Evolutionary conservation across 148 eudicot genomes (phyloP), one percentile per base, ranked within the genome.

Genomic region (Heliosperma pusillum): DNA sequence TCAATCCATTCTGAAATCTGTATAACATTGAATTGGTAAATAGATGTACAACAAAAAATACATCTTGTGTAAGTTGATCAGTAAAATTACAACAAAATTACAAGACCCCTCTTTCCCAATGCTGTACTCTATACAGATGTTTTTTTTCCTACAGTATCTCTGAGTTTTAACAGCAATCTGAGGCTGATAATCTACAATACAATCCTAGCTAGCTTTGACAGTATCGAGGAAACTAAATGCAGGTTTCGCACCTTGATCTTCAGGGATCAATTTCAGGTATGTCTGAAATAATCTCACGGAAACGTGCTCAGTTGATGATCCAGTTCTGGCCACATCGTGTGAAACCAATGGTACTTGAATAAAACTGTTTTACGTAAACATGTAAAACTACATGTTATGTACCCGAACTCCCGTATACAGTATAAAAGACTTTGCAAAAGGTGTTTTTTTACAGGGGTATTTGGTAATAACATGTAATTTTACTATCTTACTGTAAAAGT

Each of bases 11-110:
- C 10, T 66, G 25, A 66, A 66, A 66, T 45, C 26, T 74, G 58
- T 69, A 26, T 22, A 47, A 69, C n/a, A 15, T 68, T 69, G 33
- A 50, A 69, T 47, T 15, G 52, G 52, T 69, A 50, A 15, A 25
- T 69, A 59, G 25, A 33, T 73, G 76, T 59, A 73, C 66, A 21
- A 22, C 58, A 69, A 69, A 69, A 69, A 47, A 22, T 69, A 69
- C 59, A 69, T 69, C 72, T 36, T n/a, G 1, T 63, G 44, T 29
- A 63, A 58, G 67, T 29, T 63, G 67, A 26, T 16, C 40, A 63
- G 42, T 7, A 21, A 21, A 65, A 24, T 33, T 1, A 33, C 44
- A 22, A 65, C 44, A 22, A 36, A 36, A 36, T 36, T 36, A 36
- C 42, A 36, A 36, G 42, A 36, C 7, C 42, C 42, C n/a, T 17